These are phyloP conservation scores for Verruconis gallopava DNA, from an alignment of 2,329 filamentous ascomycete genomes.

Conservation along the genomic window DNA sequence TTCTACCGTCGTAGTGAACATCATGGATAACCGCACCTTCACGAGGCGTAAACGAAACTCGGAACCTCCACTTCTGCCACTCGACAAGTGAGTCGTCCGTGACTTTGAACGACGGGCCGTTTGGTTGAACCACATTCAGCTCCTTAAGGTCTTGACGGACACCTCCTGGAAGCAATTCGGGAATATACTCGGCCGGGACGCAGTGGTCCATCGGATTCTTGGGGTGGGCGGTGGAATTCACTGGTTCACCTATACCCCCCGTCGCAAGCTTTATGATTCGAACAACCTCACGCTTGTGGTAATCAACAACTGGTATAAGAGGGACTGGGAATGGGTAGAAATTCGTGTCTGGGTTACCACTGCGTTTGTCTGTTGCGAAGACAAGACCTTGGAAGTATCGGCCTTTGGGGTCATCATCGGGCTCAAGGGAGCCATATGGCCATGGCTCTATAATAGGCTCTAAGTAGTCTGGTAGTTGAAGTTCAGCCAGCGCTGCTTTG, in stretches of 20 bases:
- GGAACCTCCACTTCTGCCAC: slow-evolving; percentile 35
- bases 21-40: slow-evolving; percentile 59
- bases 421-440: not conserved
- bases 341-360: slow-evolving; percentile 24
- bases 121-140: slow-evolving; percentile 57
- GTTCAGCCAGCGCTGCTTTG: not conserved
- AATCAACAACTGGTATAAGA: slow-evolving; percentile 25
- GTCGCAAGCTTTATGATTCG: slow-evolving; percentile 25
- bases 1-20: slow-evolving; percentile 51
- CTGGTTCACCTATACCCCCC: slow-evolving; percentile 11
- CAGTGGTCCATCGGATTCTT: slow-evolving; percentile 22
- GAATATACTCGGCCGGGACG: slow-evolving; percentile 33
- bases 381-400: slow-evolving; percentile 1
- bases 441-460: not conserved
- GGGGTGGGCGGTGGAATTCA: slow-evolving; percentile 18
- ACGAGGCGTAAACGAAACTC: slow-evolving; percentile 26
- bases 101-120: slow-evolving; percentile 54
- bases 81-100: slow-evolving; percentile 12
- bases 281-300: slow-evolving; percentile 22
- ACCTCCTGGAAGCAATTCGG: slow-evolving; percentile 24
- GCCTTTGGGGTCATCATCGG: not conserved
- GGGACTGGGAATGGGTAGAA: slow-evolving; percentile 29
- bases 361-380: not conserved
- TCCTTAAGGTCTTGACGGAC: slow-evolving; percentile 43
- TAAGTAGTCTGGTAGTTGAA: not conserved